Evolutionary conservation across 805 yeast species (phyloP).

Genomic region (Ogataea trehaloabstinens): DNA sequence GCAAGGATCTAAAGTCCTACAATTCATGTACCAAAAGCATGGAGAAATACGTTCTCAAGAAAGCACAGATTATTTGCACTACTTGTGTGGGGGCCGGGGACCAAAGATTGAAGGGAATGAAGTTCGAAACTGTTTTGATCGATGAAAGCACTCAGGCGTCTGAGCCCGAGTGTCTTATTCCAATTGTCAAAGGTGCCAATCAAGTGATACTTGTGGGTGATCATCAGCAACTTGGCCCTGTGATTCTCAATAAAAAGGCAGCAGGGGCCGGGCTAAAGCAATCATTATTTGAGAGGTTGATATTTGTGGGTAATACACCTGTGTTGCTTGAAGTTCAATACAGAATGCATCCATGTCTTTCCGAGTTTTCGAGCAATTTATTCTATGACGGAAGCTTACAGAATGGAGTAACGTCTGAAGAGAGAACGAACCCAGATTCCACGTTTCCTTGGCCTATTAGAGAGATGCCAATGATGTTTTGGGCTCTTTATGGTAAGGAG

Average conservation of each 20-base stretch:
- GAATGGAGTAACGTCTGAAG: conserved; percentile 82
- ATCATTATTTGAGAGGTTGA: conserved; percentile 83
- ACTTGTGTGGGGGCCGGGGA: conserved; percentile 95
- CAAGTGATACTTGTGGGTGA: conserved; percentile 90
- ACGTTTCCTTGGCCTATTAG: conserved; percentile 90
- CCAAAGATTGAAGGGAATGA: conserved; percentile 48
- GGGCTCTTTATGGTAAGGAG: conserved; percentile 88
- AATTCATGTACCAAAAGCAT: conserved; percentile 39
- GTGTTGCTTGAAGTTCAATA: conserved; percentile 87
- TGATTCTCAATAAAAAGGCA: conserved; percentile 74
- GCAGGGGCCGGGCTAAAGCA: conserved; percentile 84
- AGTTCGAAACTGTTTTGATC: conserved; percentile 76
- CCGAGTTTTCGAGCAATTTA: conserved; percentile 87
- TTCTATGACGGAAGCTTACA: conserved; percentile 91
- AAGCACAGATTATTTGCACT: conserved; percentile 79
- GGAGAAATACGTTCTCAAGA: conserved; percentile 49
- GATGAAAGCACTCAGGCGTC: conserved; percentile 95
- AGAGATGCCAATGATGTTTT: conserved; percentile 90
- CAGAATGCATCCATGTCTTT: conserved; percentile 87
- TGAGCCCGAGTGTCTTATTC: conserved; percentile 89
- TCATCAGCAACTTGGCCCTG: conserved; percentile 95
- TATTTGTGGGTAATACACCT: conserved; percentile 79
- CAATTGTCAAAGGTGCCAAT: conserved; percentile 84
- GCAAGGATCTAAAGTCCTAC: conserved; percentile 48
- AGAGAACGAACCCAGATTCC: conserved; percentile 53